These are phyloP conservation scores for Acanthamoeba lenticulata DNA, from an alignment of 208 protist genomes.

Conservation along the genomic window DNA sequence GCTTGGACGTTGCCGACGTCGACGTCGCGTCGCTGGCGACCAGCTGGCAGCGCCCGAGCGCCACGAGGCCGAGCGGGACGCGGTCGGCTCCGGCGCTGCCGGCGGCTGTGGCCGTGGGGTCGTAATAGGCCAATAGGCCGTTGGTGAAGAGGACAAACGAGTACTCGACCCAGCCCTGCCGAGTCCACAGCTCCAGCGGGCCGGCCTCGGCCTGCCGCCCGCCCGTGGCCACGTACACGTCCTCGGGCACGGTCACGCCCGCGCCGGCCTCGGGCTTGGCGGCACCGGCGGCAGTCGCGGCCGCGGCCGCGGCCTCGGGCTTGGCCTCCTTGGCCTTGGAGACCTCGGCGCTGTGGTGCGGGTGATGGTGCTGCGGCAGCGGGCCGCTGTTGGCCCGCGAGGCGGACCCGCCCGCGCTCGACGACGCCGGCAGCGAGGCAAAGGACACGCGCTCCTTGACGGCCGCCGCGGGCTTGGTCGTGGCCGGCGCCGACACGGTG, in stretches of 20 bases:
- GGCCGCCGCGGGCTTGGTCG: too few relatives aligned
- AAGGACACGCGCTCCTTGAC: background rate
- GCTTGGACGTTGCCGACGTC: background rate
- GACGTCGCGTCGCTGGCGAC: background rate
- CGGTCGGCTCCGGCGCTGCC: too few relatives aligned
- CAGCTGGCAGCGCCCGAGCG: background rate
- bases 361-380: background rate
- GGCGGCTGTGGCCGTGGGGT: too few relatives aligned
- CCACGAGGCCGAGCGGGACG: background rate
- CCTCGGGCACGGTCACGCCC: background rate
- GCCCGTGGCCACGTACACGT: background rate
- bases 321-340: background rate
- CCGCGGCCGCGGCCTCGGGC: background rate
- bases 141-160: background rate
- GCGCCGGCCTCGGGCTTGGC: background rate
- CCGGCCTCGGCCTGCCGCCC: background rate
- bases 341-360: background rate
- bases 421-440: too few relatives aligned
- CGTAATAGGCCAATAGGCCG: background rate
- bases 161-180: background rate
- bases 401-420: too few relatives aligned
- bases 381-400: background rate
- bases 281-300: background rate
- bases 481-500: too few relatives aligned
- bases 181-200: background rate